Percentiles rank a stretch among this genome's conserved stretches.
Conservation (phyloP, 2,329 filamentous ascomycete species). For the Akanthomyces muscarius region DNA sequence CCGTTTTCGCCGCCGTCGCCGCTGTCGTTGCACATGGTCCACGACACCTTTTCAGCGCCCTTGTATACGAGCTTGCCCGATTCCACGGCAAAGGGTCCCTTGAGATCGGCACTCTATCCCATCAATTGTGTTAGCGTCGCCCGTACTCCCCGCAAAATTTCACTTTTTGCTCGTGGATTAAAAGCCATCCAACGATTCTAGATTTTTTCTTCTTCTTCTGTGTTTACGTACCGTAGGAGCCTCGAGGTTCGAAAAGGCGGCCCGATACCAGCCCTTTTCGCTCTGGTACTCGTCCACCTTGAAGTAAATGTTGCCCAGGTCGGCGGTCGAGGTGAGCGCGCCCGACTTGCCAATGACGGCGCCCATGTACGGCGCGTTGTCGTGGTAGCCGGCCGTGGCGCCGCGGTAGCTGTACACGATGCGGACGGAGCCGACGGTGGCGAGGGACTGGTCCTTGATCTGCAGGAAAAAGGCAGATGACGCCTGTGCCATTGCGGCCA, state of each 20-base stretch:
- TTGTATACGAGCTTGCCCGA: constrained; percentile 14
- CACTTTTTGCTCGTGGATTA: too few relatives aligned
- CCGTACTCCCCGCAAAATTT: too few relatives aligned
- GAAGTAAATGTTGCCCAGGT: constrained; percentile 15
- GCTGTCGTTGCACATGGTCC: constrained; percentile 8
- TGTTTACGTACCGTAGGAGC: constrained; percentile 2
- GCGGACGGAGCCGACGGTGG: constrained; percentile 11
- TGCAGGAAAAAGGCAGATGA: constrained; percentile 15
- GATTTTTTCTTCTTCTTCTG: neutral
- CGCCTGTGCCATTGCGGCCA: constrained; percentile 5
- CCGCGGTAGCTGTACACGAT: constrained; percentile 14
- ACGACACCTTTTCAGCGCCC: neutral
- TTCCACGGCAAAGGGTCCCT: constrained; percentile 13
- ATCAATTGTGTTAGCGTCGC: neutral
- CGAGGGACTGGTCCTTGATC: constrained; percentile 12
- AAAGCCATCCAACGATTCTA: neutral
- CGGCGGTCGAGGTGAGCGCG: constrained; percentile 11
- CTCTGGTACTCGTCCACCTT: constrained; percentile 12
- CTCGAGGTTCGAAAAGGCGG: constrained; percentile 11
- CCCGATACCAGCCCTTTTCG: constrained; percentile 15
- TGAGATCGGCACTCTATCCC: constrained; percentile 8
- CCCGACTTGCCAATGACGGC: constrained; percentile 1
- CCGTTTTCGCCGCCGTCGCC: neutral
- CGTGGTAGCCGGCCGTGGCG: constrained; percentile 10
- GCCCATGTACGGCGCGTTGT: constrained; percentile 16